Conservation (phyloP, 805 yeast species). For the Phaffomyces opuntiae region DNA sequence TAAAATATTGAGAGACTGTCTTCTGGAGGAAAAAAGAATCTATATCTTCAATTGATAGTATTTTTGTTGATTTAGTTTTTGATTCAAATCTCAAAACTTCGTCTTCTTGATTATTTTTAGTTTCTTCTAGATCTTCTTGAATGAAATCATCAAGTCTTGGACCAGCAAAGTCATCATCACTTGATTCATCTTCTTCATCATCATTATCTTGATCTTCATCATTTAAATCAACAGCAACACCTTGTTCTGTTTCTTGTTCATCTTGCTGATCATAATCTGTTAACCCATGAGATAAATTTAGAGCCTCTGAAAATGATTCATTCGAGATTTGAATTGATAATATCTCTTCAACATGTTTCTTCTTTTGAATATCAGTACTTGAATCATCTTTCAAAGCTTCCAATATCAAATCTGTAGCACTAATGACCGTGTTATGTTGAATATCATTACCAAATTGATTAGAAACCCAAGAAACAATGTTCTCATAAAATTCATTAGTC, state of each 20-base stretch:
- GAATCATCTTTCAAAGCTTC: conserved; percentile 45
- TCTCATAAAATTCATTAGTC: conserved; percentile 44
- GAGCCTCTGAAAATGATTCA: conserved; percentile 18
- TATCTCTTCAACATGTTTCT: conserved; percentile 40
- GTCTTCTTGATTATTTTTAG: conserved; percentile 16
- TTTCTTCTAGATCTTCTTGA: conserved; percentile 19
- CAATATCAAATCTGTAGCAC: conserved; percentile 63
- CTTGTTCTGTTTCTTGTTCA: conserved; percentile 33
- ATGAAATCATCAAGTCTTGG: conserved; percentile 23
- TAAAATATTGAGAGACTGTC: conserved; percentile 31
- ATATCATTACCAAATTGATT: conserved; percentile 57
- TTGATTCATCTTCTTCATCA: conserved; percentile 21
- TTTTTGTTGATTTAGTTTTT: conserved; percentile 5
- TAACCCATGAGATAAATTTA: conserved; percentile 38
- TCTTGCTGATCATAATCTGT: conserved; percentile 37
- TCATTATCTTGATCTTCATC: conserved; percentile 23
- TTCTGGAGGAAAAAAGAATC: conserved; percentile 50
- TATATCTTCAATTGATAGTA: conserved; percentile 31
- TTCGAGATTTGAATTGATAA: conserved; percentile 29
- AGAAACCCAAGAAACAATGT: conserved; percentile 54
- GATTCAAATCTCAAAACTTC: conserved; percentile 16
- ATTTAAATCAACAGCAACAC: conserved; percentile 25
- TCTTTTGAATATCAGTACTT: conserved; percentile 36
- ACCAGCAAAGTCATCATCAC: conserved; percentile 29
- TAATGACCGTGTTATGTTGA: conserved; percentile 63